Base-by-base conservation (phyloP, 371 early-diverging fungal species). In the Parasitella parasitica region DNA sequence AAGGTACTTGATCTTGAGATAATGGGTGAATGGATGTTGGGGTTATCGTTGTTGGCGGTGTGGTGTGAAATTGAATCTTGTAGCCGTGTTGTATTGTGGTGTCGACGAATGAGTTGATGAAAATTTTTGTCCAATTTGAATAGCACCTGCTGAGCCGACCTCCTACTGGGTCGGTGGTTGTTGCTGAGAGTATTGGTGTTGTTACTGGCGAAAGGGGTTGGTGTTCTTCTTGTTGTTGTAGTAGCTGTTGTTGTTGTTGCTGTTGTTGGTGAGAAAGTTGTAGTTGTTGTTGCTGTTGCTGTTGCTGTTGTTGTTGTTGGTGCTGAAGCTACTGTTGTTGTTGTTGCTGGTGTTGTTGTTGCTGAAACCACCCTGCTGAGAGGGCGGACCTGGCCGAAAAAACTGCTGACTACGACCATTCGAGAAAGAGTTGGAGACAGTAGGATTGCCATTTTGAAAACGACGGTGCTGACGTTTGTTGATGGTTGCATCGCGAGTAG, bases 371-470 rank as follows among this genome's bases (percentile, higher is more conserved):
- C 56, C 50, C 55, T 62, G 62, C 62, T 62, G 56, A 35, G 56
- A 62, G 54, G 54, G 30, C 15, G 61, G 54, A 62, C 56, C 56
- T 49, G 56, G 36, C 27, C 56, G 56, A 63, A 63, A 63, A 50
- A 63, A 61, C 48, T 46, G 36, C 37, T 54, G 61, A 26, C 30
- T 6, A 4, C 11, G 34, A 9, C 0, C 16, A 37, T 37, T 38
- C 15, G 26, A 36, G 34, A 26, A 12, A 13, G 57, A 46, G 46
- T 32, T 11, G 26, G 30, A 12, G 26, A 1, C 0, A 13, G 9
- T 4, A 18, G 27, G 16, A 18, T 37, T 37, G 36, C 26, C 26
- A 1, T 18, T 6, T 2, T 18, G 20, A 26, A 18, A 34, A n/a
- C 52, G 52, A 12, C 52, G 34, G 4, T 34, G 4, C 30, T 22